A percentile compares a stretch with the other conserved stretches of the same genome.
Conservation (phyloP, 768 basidiomycete genomes). For the Tricholomella constricta region DNA sequence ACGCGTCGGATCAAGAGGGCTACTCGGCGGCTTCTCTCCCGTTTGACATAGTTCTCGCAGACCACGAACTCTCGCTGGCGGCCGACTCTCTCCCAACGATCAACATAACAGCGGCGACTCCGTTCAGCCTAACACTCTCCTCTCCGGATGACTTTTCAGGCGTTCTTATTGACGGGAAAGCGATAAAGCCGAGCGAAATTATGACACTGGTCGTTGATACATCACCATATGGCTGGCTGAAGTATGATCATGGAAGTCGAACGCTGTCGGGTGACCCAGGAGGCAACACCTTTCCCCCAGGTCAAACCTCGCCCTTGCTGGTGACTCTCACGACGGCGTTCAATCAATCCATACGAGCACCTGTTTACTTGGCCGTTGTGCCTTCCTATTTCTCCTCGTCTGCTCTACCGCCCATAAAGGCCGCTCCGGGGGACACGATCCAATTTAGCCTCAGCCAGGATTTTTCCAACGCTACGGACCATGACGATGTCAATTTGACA, state of each 20-base stretch:
- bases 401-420: conserved; percentile 57
- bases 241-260: conserved; percentile 55
- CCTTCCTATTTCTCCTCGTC: conserved; percentile 71
- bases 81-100: conserved; percentile 56
- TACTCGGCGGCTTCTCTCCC: conserved; percentile 60
- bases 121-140: conserved; percentile 53
- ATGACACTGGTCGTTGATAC: conserved; percentile 59
- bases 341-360: conserved; percentile 68
- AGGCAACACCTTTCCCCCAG: conserved; percentile 36
- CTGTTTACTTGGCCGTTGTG: conserved; percentile 64
- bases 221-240: conserved; percentile 58
- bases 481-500: conserved; percentile 52
- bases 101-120: conserved; percentile 64
- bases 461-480: conserved; percentile 53
- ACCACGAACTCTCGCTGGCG: conserved; percentile 63
- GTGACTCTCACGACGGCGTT: conserved; percentile 63
- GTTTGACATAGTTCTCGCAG: conserved; percentile 69
- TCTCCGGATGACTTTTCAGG: conserved; percentile 63
- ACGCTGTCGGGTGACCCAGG: conserved; percentile 71
- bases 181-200: conserved; percentile 62
- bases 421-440: conserved; percentile 50
- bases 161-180: conserved; percentile 60
- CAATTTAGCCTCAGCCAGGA: conserved; percentile 55
- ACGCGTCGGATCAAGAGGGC: conserved; percentile 73
- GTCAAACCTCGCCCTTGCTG: conserved; percentile 44